phyloP scores from a whole-genome alignment of 1,139 yeast genomes.

The Geotrichum bryndzae region DNA sequence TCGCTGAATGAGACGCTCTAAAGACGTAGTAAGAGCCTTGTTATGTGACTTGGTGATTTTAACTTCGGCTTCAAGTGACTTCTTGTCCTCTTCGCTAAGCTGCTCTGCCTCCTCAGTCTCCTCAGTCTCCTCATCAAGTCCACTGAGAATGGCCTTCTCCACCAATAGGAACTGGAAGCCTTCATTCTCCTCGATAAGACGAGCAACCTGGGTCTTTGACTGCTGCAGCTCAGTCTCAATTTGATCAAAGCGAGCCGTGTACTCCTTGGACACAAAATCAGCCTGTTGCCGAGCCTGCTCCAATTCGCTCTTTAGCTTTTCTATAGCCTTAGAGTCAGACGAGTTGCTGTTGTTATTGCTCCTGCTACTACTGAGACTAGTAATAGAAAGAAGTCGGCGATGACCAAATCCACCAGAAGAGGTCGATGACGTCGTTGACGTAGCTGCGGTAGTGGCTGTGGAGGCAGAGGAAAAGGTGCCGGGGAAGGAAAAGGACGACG shows the following conservation, averaged over 20 bases:
- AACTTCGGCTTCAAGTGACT: conserved; percentile 11
- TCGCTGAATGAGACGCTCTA: conserved; percentile 34
- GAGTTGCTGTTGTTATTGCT: background rate
- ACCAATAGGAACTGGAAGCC: conserved; percentile 34
- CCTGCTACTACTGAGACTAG: conserved; percentile 1
- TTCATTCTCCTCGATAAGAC: conserved; percentile 35
- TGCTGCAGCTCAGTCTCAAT: conserved; percentile 30
- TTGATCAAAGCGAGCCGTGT: conserved; percentile 28
- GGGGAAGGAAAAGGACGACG: conserved; percentile 2
- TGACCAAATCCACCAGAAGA: conserved; percentile 1
- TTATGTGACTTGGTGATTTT: conserved; percentile 9
- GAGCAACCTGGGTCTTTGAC: conserved; percentile 26
- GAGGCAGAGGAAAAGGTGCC: background rate
- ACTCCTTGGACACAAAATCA: conserved; percentile 32
- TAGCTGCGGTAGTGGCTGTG: background rate
- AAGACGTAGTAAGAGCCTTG: conserved; percentile 15
- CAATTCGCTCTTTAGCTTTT: conserved; percentile 24
- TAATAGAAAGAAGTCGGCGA: conserved; percentile 11
- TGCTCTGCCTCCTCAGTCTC: background rate
- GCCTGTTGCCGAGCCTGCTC: conserved; percentile 29
- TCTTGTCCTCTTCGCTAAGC: conserved; percentile 7
- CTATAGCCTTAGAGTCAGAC: conserved; percentile 16
- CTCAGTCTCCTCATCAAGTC: background rate
- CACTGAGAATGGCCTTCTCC: conserved; percentile 29
- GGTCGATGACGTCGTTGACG: background rate